Base-by-base conservation (phyloP, 202 grass and related monocot species). In the Cymbopogon flexuosus region DNA sequence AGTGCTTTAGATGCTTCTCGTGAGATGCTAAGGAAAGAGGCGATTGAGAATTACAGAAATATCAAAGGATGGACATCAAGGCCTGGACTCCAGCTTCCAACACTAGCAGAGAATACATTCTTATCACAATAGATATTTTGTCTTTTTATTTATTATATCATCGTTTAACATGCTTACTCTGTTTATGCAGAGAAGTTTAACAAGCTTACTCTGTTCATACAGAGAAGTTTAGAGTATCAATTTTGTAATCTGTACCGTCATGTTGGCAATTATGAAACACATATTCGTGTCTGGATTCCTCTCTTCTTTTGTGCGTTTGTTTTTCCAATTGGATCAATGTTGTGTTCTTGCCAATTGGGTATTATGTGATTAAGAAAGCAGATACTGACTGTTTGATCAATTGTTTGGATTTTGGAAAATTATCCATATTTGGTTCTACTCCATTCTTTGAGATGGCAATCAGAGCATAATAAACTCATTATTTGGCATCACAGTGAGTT, bases 41-140 rank as follows among this genome's bases (percentile, higher is more conserved):
- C 62, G 1, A 89, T 99, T 63, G 92, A 95, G 71, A 86, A 87
- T 71, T 95, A 95, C 83, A 91, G 92, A 84, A 95, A 90, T 76
- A 91, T 86, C 21, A 93, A 81, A 82, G 88, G 90, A 60, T 99
- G 96, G 92, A 70, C 41, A 66, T 90, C 88, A 7, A 99, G 96
- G 52, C 96, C 90, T 75, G 96, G 96, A 46, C 84, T 93, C 49
- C 82, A 95, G 15, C 82, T 99, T 85, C 90, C 86, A 8, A 70
- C 79, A 47, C 45, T 81, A 75, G 84, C 77, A 61, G 86, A 95
- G 70, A 80, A 77, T 23, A 76, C 81, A 68, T 61, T 70, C 0
- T 24, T 82, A 41, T 88, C 77, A 83, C 67, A 71, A 68, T 83
- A 27, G 72, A 66, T 75, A 47, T 79, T 79, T 18, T 63, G 40